Percentiles rank a stretch among this genome's conserved stretches.
phyloP scores from a whole-genome alignment of 2,329 filamentous ascomycete genomes.

The Colletotrichum endophyticum region DNA sequence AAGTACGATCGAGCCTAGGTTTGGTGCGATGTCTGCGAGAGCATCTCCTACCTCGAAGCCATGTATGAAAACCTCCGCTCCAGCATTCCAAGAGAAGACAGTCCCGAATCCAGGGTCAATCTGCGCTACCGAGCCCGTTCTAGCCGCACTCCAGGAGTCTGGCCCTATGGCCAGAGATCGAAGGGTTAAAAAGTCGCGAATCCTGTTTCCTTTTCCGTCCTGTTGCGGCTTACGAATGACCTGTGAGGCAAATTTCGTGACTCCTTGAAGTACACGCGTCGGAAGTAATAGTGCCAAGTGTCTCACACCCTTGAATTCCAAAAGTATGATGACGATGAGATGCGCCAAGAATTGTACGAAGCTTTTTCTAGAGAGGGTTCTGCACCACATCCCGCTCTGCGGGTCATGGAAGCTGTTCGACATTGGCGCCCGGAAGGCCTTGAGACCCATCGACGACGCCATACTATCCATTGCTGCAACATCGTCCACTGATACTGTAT shows the following conservation, averaged over 20 bases:
- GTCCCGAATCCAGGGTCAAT: not conserved
- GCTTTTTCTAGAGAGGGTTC: not conserved
- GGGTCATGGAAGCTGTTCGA: not conserved
- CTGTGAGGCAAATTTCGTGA: not conserved
- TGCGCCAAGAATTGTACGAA: not conserved
- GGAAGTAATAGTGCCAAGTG: not conserved
- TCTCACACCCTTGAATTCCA: not conserved
- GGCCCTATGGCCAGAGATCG: not conserved
- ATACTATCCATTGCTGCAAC: not conserved
- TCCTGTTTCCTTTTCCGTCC: not conserved
- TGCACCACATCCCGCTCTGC: not conserved
- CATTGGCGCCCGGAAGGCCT: not conserved
- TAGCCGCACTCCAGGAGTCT: rapidly evolving
- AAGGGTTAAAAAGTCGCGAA: not conserved
- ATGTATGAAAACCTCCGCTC: not conserved
- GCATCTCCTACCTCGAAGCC: not conserved
- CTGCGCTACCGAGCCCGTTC: not conserved
- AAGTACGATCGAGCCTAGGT: not conserved
- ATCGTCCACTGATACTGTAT: not conserved
- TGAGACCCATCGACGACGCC: not conserved
- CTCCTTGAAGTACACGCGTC: not conserved
- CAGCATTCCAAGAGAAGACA: not conserved
- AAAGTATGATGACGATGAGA: not conserved
- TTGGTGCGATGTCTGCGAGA: not conserved
- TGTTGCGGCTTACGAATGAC: not conserved